Conservation (phyloP, 73 alveolate species). For the Paramecium sexaurelia region DNA sequence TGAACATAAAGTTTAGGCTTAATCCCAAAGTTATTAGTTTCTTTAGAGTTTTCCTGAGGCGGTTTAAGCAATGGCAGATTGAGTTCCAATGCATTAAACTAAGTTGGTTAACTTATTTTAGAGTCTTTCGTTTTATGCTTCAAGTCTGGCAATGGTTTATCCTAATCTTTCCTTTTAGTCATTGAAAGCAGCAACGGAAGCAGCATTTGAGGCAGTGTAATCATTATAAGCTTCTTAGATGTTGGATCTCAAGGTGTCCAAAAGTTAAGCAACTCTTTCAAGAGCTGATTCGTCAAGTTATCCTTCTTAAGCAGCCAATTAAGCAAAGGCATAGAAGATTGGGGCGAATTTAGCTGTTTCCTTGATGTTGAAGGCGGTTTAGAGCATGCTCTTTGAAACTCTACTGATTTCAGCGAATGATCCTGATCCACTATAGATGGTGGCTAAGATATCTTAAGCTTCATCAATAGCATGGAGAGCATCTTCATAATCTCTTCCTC, state of each 20-base stretch:
- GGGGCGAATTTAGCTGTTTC: constrained; percentile 19
- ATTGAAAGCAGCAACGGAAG: constrained; percentile 44
- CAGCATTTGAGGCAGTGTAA: constrained; percentile 4
- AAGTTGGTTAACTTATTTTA: constrained; percentile 9
- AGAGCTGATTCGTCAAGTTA: constrained; percentile 39
- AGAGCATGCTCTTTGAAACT: constrained; percentile 53
- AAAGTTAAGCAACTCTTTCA: constrained; percentile 53
- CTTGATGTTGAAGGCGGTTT: constrained; percentile 39
- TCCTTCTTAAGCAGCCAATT: constrained; percentile 46
- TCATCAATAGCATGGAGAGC: constrained; percentile 57
- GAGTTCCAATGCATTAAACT: constrained; percentile 55
- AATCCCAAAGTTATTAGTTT: constrained; percentile 51
- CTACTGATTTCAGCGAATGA: constrained; percentile 31
- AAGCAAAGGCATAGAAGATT: constrained; percentile 42
- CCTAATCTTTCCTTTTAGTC: constrained; percentile 21
- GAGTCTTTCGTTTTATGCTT: constrained; percentile 32
- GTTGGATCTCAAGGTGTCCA: constrained; percentile 27
- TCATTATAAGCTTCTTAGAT: constrained; percentile 31
- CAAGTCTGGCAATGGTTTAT: constrained; percentile 26
- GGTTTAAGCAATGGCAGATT: constrained; percentile 59
- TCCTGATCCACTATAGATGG: constrained; percentile 51
- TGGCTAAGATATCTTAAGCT: constrained; percentile 24
- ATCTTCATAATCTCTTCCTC: constrained; percentile 53
- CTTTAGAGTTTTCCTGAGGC: constrained; percentile 62
- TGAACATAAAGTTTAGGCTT: constrained; percentile 35